Percentiles rank a stretch among this genome's conserved stretches.
Evolutionary conservation across 1,284 basidiomycete species (phyloP).

Genomic region (Pyrrhoderma lamaoense): DNA sequence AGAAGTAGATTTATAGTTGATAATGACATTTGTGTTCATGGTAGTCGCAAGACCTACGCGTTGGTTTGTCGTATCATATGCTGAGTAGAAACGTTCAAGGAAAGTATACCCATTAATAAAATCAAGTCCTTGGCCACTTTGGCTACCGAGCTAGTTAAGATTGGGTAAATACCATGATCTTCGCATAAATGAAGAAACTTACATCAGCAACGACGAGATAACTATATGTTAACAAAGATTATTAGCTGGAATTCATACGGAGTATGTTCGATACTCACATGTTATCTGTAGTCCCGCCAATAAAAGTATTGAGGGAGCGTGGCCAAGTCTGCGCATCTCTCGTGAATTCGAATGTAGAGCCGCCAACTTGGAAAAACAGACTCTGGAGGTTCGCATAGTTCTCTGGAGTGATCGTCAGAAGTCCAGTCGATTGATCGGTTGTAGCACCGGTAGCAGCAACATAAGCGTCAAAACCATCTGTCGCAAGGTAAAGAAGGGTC

Average conservation of each 20-base stretch:
- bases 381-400: slow-evolving; percentile 16
- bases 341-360: slow-evolving; percentile 17
- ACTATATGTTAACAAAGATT: no score
- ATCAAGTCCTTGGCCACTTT: no score
- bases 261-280: slow-evolving; percentile 4
- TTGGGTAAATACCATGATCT: no score
- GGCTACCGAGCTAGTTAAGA: no score
- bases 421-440: slow-evolving; percentile 18
- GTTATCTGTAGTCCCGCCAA: slow-evolving; percentile 14
- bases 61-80: no score
- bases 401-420: slow-evolving; percentile 14
- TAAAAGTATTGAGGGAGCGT: slow-evolving; percentile 13
- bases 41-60: no score
- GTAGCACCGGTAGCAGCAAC: slow-evolving; percentile 13
- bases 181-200: slow-evolving; percentile 19
- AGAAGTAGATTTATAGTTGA: no score
- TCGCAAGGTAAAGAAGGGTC: slow-evolving; percentile 17
- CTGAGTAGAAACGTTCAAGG: no score
- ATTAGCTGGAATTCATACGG: no score
- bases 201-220: slow-evolving; percentile 38
- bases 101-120: no score
- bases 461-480: slow-evolving; percentile 18
- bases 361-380: slow-evolving; percentile 18
- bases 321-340: slow-evolving; percentile 19
- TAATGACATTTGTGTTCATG: no score